Evolutionary conservation across 352 stramenopile species (phyloP), one percentile per base, ranked within the genome.

Genomic region (Peronospora farinosa): DNA sequence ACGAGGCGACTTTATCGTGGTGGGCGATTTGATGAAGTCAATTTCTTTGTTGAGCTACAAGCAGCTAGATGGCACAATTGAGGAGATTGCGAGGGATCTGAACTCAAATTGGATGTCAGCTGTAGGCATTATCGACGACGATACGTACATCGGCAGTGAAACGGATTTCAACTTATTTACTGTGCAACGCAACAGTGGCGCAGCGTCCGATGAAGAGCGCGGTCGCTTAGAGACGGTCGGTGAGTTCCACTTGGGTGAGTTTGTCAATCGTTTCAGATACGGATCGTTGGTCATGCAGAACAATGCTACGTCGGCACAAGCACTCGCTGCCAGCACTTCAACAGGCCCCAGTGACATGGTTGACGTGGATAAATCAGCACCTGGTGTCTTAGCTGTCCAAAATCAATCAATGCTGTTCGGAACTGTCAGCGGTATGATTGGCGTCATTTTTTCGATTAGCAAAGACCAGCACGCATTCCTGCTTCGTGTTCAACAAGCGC

Each of bases 21-120:
- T 98, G 15, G 95, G 93, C 15, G 95, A 98, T 56, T 61, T 98
- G 37, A 98, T 98, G 95, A 96, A 97, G 55, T 98, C 91, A 2
- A 95, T 98, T 44, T 96, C 88, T 23, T 60, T 98, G 17, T 62
- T 98, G 23, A 92, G 92, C 58, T 98, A 98, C 77, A 96, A 97
- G 64, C 83, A 92, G 37, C 56, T 89, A 21, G 86, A 92, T 45
- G 83, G 83, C 2, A 89, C 65, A 17, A 88, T 98, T n/a, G 92
- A 98, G 69, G 92, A 98, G 63, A 87, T 98, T 52, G 93, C 93
- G 2, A 84, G 96, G 52, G 95, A 98, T 62, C 87, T 97, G 55
- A 98, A 98, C 63, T 88, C 88, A 7, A 97, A 98, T 63, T 98
- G 94, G 88, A 97, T 96, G 63, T 97, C 92, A 9, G 88, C 91